A percentile compares a stretch with the other conserved stretches of the same genome.
These are phyloP conservation scores for Orbilia javanica DNA, from an alignment of 2,329 filamentous ascomycete species.

Conservation along the genomic window DNA sequence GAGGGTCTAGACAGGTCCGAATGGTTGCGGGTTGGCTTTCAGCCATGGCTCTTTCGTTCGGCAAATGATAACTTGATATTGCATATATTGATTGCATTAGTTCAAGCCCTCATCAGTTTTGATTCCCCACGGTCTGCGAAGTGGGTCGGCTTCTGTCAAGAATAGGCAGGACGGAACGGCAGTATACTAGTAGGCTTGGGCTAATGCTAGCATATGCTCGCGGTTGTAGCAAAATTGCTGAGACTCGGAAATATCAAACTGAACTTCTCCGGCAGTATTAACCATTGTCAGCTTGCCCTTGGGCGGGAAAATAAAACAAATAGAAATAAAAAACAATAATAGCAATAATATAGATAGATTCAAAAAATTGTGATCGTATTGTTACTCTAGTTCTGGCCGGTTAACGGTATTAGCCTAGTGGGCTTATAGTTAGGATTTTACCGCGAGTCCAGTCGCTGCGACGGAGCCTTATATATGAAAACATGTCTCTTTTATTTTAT, in stretches of 20 bases:
- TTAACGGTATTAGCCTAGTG: slow-evolving; percentile 16
- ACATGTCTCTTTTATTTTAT: neutral
- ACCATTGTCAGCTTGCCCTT: neutral
- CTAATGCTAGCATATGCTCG: neutral
- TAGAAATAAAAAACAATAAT: neutral
- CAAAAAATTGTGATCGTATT: neutral
- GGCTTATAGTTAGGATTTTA: slow-evolving; percentile 7
- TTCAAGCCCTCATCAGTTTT: neutral
- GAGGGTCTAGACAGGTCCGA: slow-evolving; percentile 21
- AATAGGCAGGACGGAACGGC: slow-evolving; percentile 30
- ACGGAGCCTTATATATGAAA: slow-evolving; percentile 25
- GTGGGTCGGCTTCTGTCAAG: slow-evolving; percentile 22
- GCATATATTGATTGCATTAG: slow-evolving; percentile 5
- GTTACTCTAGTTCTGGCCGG: neutral
- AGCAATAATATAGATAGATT: too few relatives aligned
- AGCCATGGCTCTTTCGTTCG: slow-evolving; percentile 12
- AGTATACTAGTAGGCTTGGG: too few relatives aligned
- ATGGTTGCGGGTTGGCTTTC: slow-evolving; percentile 1
- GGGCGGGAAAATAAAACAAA: neutral
- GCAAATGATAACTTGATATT: slow-evolving; percentile 1
- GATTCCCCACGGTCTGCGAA: slow-evolving; percentile 1
- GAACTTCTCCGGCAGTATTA: neutral
- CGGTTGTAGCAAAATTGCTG: slow-evolving; percentile 13
- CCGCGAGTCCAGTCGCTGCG: slow-evolving; percentile 4
- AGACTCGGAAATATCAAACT: slow-evolving; percentile 4